phyloP scores from a whole-genome alignment of 495 filamentous ascomycete species.

The Hyaloscypha hepaticicola region DNA sequence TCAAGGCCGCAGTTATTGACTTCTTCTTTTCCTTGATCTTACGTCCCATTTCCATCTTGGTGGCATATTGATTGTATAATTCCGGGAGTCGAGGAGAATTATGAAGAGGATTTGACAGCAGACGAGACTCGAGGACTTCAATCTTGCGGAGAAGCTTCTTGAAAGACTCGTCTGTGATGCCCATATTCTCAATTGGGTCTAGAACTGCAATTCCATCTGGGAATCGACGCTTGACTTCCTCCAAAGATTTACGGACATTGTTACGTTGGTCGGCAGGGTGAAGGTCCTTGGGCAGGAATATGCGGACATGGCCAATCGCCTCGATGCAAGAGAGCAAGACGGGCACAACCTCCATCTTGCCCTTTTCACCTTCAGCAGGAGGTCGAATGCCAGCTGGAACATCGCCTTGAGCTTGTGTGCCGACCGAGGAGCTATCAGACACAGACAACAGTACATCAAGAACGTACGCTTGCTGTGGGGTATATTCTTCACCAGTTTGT shows the following conservation, averaged over 20 bases:
- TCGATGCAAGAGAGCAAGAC: conserved; percentile 82
- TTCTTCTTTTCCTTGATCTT: conserved; percentile 87
- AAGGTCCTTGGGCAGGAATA: conserved; percentile 78
- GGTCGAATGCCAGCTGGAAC: conserved; percentile 64
- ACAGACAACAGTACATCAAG: conserved; percentile 81
- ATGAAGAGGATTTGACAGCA: conserved; percentile 87
- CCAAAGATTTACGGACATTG: conserved; percentile 60
- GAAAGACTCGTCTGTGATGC: conserved; percentile 85
- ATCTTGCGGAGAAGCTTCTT: conserved; percentile 94
- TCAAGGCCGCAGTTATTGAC: conserved; percentile 76
- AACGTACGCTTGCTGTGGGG: conserved; percentile 70
- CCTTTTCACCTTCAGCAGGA: conserved; percentile 61
- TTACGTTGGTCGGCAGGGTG: conserved; percentile 60
- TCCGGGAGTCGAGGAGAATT: conserved; percentile 78
- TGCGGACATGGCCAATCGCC: conserved; percentile 69
- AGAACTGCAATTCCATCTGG: conserved; percentile 87
- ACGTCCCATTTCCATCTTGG: conserved; percentile 70
- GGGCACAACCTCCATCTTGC: conserved; percentile 81
- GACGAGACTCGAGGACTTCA: conserved; percentile 88
- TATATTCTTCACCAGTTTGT: conserved; percentile 59
- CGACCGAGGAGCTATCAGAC: conserved; percentile 55
- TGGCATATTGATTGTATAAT: conserved; percentile 79
- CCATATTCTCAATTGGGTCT: conserved; percentile 94
- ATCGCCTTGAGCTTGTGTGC: conserved; percentile 57
- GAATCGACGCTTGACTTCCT: conserved; percentile 79